Evolutionary conservation across 805 yeast species (phyloP), one percentile per base, ranked within the genome.

Genomic region (Maudiozyma bulderi): DNA sequence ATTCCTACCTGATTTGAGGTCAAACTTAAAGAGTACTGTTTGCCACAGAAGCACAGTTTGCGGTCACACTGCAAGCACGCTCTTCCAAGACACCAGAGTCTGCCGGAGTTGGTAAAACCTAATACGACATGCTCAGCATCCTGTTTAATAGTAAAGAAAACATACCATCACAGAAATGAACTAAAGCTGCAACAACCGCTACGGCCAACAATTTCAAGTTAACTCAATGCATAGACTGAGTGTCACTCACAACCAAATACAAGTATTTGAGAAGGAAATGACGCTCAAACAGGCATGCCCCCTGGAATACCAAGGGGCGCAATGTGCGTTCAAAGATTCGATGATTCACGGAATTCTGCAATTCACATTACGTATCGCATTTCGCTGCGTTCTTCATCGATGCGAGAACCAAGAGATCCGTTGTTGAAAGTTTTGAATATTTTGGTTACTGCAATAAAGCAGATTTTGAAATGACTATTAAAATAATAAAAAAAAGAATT

Each of bases 241-340:
- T 59, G 58, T 57, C 65, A 56, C 64, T 55, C 67, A 63, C 65
- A 50, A 60, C 68, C 63, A 63, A 62, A 60, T 62, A 63, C 52
- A 38, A 52, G 44, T 57, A 56, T 60, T 61, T 63, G 64, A 64
- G 67, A 60, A 57, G 60, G 65, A 62, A 64, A 64, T 63, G 69
- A 65, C 71, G 68, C 72, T 65, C 71, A 63, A 62, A 65, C 69
- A 66, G 70, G 67, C 61, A 63, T 65, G 61, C 68, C 66, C 65
- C 57, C 57, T 55, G 69, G 67, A 64, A 60, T 65, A 63, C 69
- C 70, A 61, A 53, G 63, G 64, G 68, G 72, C 64, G 72, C 73
- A 69, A 69, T 68, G 72, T 69, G 73, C 71, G 73, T 69, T 69
- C 72, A 67, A 69, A 68, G 66, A 67, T 67, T 69, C 70, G 69